Evolutionary conservation across 1,284 basidiomycete genomes (phyloP), one percentile per base, ranked within the genome.

Genomic region (Leccinum fuscescens): DNA sequence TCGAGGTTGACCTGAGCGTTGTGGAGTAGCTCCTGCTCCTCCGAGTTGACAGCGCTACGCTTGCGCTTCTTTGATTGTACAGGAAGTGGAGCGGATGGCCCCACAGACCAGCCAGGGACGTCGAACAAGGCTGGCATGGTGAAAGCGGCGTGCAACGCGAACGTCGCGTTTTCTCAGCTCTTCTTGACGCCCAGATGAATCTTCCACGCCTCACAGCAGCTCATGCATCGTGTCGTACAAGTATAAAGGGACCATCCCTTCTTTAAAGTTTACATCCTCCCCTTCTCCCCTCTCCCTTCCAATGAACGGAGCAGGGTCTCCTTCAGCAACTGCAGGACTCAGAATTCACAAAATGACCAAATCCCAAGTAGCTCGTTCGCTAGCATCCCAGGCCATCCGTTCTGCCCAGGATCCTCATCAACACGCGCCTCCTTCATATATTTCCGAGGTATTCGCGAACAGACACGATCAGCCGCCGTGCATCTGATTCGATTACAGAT

Each of bases 1-100:
- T 94, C 90, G 52, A 95, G 73, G 72, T 93, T 94, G 69, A 84
- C 77, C 65, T 85, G 80, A 11, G 85, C 82, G 14, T 77, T 67
- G 59, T 78, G 77, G 35, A 82, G 69, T 50, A 76, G 76, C 29
- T 79, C 77, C 54, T 77, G 75, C 14, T 78, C 76, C 57, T 76
- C 74, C n/a, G 72, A 69, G 15, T 74, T 70, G 3, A 82, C 77
- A 1, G 82, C 74, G 22, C 0, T 31, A 31, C 86, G 82, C 74
- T 90, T 93, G 55, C 91, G 84, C 68, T 93, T 93, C 69, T 82
- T 86, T 17, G 82, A 79, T 35, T 67, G 65, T 11, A 72, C 67
- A 29, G 77, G 59, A 27, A 83, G 71, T 3, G 85, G 82, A 1
- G 76, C 76, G 12, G 75, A 68, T 20, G 82, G 76, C 29, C 29